Evolutionary conservation across 1,284 basidiomycete genomes (phyloP), one percentile per base, ranked within the genome.

Genomic region (Schizopora paradoxa): DNA sequence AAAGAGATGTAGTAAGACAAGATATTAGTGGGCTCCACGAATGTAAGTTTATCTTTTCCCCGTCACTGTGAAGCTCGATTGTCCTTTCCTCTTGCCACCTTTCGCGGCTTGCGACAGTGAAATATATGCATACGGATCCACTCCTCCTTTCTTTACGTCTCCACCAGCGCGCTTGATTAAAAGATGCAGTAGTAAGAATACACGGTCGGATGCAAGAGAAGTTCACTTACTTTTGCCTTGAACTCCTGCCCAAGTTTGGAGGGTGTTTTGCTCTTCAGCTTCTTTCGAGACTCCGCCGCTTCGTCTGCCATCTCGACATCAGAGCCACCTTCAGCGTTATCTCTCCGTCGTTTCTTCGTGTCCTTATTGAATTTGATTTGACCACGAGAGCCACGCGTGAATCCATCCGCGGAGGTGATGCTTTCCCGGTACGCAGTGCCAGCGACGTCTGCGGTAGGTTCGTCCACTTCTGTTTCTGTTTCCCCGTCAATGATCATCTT

Each of bases 311-410:
- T 88, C 56, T 86, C 86, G 37, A 88, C 67, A 55, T 91, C 88
- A 31, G 72, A 76, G 11, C 56, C 67, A 19, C 75, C 77, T 54
- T 82, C 83, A 19, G 70, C 69, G 50, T 76, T 73, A 29, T 77
- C 76, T 43, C 84, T 74, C 50, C 92, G 67, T 47, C 87, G 77
- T 59, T 92, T 89, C 67, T 94, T 95, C 21, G 90, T 95, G 60
- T 97, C 90, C 68, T 98, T 98, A 71, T 97, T 91, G 69, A 98
- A 96, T 66, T 92, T 95, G 61, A 98, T 69, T 28, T 79, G 81
- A 14, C 96, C 96, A 50, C 82, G 82, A 1, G 82, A 73, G 27
- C 89, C 89, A 25, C 91, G 80, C 1, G 79, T 84, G 66, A 92
- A 91, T 5, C 95, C 96, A 60, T 98, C 95, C 22, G 82, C 80